phyloP scores from a whole-genome alignment of 208 protist genomes.

The Leishmania arabica region DNA sequence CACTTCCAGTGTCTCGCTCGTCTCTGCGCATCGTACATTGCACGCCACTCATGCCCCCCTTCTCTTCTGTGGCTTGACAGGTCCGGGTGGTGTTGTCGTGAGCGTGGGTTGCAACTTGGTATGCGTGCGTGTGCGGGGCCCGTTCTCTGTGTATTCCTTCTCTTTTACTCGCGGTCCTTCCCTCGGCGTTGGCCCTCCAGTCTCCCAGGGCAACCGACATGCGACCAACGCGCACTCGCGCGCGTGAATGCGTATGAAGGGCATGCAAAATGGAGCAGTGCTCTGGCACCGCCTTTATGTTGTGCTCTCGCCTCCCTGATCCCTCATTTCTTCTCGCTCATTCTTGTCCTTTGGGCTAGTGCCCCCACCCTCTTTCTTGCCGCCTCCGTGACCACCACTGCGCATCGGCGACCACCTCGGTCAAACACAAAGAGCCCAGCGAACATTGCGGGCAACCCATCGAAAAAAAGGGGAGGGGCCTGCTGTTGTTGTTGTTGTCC shows the following conservation, averaged over 20 bases:
- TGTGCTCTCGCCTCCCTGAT: neutral
- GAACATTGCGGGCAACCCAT: neutral
- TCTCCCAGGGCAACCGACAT: neutral
- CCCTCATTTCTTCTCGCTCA: neutral
- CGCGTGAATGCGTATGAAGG: neutral
- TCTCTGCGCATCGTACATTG: neutral
- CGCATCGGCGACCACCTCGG: neutral
- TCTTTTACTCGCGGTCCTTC: neutral
- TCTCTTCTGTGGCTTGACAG: neutral
- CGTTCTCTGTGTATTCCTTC: neutral
- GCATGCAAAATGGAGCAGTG: too few species aligned
- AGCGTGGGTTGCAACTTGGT: neutral
- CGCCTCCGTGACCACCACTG: neutral
- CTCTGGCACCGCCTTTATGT: too few species aligned
- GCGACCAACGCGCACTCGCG: neutral
- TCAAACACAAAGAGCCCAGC: neutral
- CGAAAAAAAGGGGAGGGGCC: neutral
- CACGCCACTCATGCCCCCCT: neutral
- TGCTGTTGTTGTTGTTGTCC: neutral
- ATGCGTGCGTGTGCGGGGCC: neutral
- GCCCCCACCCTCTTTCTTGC: neutral
- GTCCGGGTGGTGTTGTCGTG: neutral
- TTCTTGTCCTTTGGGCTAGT: neutral
- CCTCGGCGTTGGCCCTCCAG: neutral
- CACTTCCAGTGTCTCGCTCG: neutral